Evolutionary conservation across 164 flowering plant species (phyloP), one percentile per base, ranked within the genome.

Genomic region (Akebia trifoliata): DNA sequence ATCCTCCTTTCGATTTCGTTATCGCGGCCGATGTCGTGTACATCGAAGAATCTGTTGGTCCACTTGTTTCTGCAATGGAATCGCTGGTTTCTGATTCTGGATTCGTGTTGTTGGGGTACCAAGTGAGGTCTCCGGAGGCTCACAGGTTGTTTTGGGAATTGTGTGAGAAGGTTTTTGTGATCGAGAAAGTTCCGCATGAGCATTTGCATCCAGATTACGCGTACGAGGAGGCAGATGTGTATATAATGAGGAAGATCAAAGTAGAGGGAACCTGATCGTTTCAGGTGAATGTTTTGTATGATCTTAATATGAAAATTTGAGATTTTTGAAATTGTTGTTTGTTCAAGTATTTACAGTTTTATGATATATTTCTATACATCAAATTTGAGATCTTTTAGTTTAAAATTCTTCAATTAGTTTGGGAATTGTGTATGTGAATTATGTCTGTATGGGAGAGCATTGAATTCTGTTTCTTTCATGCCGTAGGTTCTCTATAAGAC

Each of bases 21-120:
- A 39, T 90, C 7, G 97, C 97, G 14, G 68, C 98, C 4, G 98
- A 92, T 53, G 94, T 93, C 9, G 99, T 93, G 5, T 93, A 93
- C 56, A 76, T 93, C 11, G 90, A 87, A 67, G 90, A 90, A 49
- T 53, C 73, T 0, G 97, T 82, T 21, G 69, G 53, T 15, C 70
- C 69, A 22, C 72, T 90, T 31, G 60, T 90, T 22, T 42, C 54
- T 12, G 80, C 94, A 24, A 93, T 93, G 97, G 83, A 69, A 62
- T 46, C 67, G 20, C 69, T 90, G 32, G 78, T 87, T 43, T 62
- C 70, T 32, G 78, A 81, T 9, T 61, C 74, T 21, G 95, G 96
- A 8, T 76, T 83, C 17, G 86, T 90, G 9, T 55, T 93, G 70
- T 53, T 93, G 11, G 97, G 97, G 6, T 93, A 93, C 57, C 99